Evolutionary conservation across 148 eudicot species (phyloP), one percentile per base, ranked within the genome.

Genomic region (Fagopyrum homotropicum): DNA sequence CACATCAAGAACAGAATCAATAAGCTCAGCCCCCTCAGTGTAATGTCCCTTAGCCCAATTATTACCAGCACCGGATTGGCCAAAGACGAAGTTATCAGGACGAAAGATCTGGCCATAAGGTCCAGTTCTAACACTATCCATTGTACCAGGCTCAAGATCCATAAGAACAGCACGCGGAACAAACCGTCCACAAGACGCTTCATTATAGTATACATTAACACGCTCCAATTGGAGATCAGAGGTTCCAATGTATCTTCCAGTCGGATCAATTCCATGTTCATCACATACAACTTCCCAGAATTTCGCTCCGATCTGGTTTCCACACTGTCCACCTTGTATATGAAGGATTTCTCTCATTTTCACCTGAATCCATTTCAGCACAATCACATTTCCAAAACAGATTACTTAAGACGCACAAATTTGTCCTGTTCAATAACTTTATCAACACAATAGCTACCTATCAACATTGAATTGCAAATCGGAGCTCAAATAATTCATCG

Each of bases 141-240:
- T 83, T 15, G 85, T 83, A 80, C 85, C 85, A 40, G 85, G 85
- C 71, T 83, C 85, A 10, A 83, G 80, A 83, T 83, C 85, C 85
- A 83, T 83, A 16, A 83, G 80, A 76, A 83, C 85, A 7, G 82
- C 85, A 77, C 82, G 85, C 19, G 85, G 85, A 6, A 83, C 85
- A 22, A 69, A 83, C 10, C 85, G 69, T 8, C 85, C 85, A 63
- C 85, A 82, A 11, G 85, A 82, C 35, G 85, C 85, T 72, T 82
- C 85, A 19, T 82, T 82, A 73, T 82, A 82, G 69, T 82, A 79
- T 12, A 82, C 85, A 76, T 82, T 82, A 29, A 82, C 82, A n/a
- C 82, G 69, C 69, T 82, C 85, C 1, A 82, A 73, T 19, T 82
- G 85, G 7, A 82, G 82, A 70, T 82, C 85, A 19, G 82, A 76